phyloP scores from a whole-genome alignment of 805 yeast genomes.

The Candida oleophila region DNA sequence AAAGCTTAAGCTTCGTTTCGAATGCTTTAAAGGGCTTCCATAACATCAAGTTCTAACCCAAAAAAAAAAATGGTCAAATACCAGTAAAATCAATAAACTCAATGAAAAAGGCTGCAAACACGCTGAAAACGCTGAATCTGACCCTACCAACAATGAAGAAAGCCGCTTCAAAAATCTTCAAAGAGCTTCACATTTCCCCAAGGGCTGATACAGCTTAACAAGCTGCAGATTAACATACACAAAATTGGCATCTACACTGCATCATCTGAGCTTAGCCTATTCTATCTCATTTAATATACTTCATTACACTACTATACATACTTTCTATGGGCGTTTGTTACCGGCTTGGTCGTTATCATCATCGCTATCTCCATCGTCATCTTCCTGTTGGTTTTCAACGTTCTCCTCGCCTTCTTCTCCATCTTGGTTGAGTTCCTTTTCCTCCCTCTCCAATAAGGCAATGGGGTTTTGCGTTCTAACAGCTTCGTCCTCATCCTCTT shows the following conservation, averaged over 20 bases:
- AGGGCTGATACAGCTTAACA: no score
- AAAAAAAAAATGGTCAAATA: no score
- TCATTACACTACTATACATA: conserved; percentile 9
- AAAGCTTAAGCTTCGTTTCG: no score
- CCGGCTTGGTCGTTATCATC: conserved; percentile 12
- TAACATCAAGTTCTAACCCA: no score
- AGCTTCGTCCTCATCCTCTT: conserved; percentile 12
- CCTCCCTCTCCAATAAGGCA: conserved; percentile 4
- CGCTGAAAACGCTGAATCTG: no score
- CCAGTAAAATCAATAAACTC: no score
- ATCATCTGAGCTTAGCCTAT: conserved; percentile 23
- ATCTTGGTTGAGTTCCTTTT: conserved; percentile 1
- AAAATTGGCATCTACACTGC: conserved; percentile 7
- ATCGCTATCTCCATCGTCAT: conserved; percentile 12
- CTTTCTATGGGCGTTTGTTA: conserved; percentile 9
- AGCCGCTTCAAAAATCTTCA: no score
- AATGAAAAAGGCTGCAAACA: no score
- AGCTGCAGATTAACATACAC: no score
- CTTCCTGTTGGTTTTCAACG: conserved; percentile 9
- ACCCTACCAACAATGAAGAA: no score
- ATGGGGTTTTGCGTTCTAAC: conserved; percentile 6
- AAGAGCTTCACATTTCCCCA: no score
- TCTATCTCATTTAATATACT: conserved; percentile 20
- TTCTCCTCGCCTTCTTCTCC: conserved; percentile 8
- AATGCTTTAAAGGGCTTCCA: no score